These are phyloP conservation scores for Saccharum hybrid DNA, from an alignment of 202 grass and related monocot species.

Conservation along the genomic window DNA sequence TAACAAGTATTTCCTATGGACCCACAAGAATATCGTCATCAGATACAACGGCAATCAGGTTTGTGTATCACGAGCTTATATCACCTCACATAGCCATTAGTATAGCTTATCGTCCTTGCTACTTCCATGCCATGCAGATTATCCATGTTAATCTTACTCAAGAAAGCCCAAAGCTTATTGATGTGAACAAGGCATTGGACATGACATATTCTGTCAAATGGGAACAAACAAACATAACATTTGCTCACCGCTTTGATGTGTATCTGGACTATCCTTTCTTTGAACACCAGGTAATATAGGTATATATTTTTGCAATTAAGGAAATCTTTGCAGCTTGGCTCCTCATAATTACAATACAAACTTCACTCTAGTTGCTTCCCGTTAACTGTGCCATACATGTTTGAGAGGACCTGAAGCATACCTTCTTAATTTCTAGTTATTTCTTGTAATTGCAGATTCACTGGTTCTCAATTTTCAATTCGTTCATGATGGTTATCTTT, in stretches of 20 bases:
- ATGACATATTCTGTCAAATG: constrained; percentile 98
- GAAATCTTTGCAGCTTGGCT: neutral
- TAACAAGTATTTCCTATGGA: constrained; percentile 85
- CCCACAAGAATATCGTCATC: constrained; percentile 85
- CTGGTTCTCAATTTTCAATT: constrained; percentile 99
- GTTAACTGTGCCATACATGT: constrained; percentile 1
- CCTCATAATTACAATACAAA: neutral
- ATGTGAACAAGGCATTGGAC: constrained; percentile 74
- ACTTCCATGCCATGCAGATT: constrained; percentile 61
- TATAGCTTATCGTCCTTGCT: constrained; percentile 28
- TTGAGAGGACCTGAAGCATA: neutral
- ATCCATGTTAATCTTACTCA: constrained; percentile 99
- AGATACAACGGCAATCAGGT: constrained; percentile 89
- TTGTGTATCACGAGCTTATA: constrained; percentile 15
- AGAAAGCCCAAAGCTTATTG: constrained; percentile 90
- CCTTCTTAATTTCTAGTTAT: constrained; percentile 15
- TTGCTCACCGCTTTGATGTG: constrained; percentile 86
- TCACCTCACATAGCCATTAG: neutral
- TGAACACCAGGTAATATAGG: constrained; percentile 80
- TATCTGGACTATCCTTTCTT: constrained; percentile 99
- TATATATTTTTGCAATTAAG: constrained; percentile 17
- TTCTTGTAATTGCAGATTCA: constrained; percentile 73
- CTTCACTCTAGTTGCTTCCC: neutral
- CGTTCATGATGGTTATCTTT: constrained; percentile 99
- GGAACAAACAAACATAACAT: constrained; percentile 71